These are phyloP conservation scores for Ichthyophthirius multifiliis DNA, from an alignment of 169 alveolate genomes.

Conservation along the genomic window DNA sequence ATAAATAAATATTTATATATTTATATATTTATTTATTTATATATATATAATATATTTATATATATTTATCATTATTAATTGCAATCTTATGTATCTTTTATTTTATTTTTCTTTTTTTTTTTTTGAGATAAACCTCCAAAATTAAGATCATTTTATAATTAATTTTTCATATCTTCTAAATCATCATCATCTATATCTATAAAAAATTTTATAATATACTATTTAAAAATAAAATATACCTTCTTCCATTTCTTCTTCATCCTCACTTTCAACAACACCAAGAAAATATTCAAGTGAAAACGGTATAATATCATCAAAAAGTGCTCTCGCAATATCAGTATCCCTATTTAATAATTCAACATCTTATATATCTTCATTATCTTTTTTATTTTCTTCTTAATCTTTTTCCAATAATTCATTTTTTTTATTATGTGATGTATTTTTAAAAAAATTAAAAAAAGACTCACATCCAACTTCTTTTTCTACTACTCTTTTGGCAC, in stretches of 20 bases:
- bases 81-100: no score
- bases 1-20: no score
- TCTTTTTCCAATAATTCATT: constrained; percentile 25
- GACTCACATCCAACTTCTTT: constrained; percentile 53
- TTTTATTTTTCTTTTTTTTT: no score
- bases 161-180: no score
- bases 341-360: constrained; percentile 51
- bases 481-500: constrained; percentile 41
- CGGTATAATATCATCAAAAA: constrained; percentile 60
- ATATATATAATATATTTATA: no score
- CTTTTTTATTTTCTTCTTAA: constrained; percentile 43
- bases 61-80: no score
- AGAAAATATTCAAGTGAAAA: constrained; percentile 62
- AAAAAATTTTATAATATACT: no score
- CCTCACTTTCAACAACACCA: constrained; percentile 34
- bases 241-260: constrained; percentile 51
- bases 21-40: no score
- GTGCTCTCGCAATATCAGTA: constrained; percentile 57
- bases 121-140: no score
- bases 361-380: constrained; percentile 45
- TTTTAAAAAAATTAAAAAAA: constrained; percentile 66
- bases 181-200: no score
- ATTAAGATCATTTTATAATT: no score
- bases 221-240: no score
- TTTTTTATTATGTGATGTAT: constrained; percentile 39